phyloP scores from a whole-genome alignment of 768 basidiomycete genomes.

The Tricholomella constricta region DNA sequence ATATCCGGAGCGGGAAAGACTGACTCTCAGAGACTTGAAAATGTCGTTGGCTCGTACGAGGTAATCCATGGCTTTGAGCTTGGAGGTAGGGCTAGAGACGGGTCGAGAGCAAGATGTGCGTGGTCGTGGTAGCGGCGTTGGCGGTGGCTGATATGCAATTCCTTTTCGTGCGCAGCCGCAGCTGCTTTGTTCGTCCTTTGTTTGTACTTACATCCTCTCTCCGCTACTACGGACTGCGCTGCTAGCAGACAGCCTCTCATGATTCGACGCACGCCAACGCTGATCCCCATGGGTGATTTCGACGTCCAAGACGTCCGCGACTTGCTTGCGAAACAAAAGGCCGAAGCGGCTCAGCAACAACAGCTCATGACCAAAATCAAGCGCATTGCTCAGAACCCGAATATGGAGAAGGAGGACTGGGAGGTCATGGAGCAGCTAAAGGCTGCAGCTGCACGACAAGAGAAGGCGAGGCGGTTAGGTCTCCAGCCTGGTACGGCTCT shows the following conservation, averaged over 20 bases:
- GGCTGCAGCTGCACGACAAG: constrained; percentile 26
- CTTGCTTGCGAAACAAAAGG: constrained; percentile 51
- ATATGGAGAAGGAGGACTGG: constrained; percentile 29
- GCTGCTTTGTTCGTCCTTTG: constrained; percentile 17
- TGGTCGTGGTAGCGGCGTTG: constrained; percentile 12
- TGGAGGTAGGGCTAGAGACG: constrained; percentile 9
- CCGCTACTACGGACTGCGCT: constrained; percentile 12
- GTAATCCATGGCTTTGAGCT: constrained; percentile 55
- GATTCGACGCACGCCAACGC: constrained; percentile 78
- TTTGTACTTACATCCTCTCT: constrained; percentile 15
- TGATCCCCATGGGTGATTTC: constrained; percentile 72
- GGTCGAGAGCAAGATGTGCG: constrained; percentile 10
- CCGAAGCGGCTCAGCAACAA: constrained; percentile 41
- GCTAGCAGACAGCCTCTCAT: constrained; percentile 32
- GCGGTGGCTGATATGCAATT: constrained; percentile 16
- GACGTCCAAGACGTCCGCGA: constrained; percentile 82
- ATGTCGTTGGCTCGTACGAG: constrained; percentile 67
- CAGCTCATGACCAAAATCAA: constrained; percentile 46
- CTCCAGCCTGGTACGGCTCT: constrained; percentile 21
- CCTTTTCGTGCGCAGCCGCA: constrained; percentile 18
- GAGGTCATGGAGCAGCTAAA: constrained; percentile 35
- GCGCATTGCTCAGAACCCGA: constrained; percentile 44
- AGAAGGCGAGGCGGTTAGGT: constrained; percentile 29
- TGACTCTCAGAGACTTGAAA: constrained; percentile 69
- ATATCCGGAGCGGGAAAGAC: constrained; percentile 23